These are phyloP conservation scores for Venturia nashicola DNA, from an alignment of 2,329 filamentous ascomycete genomes.

Conservation along the genomic window DNA sequence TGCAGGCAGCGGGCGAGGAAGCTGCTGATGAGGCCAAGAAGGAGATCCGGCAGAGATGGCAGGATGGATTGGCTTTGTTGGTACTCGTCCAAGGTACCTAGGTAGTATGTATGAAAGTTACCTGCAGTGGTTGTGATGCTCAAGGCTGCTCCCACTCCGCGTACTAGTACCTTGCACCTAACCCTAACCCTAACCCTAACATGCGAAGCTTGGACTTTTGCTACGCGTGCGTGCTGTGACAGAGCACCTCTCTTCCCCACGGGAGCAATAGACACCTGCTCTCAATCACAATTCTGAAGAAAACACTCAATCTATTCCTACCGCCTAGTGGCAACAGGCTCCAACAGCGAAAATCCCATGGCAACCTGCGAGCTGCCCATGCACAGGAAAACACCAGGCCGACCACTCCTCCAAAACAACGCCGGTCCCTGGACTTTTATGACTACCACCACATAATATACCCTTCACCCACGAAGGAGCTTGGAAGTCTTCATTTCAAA, in stretches of 20 bases:
- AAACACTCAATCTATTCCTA: not conserved
- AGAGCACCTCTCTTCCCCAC: not conserved
- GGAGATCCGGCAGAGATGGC: not conserved
- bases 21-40: not conserved
- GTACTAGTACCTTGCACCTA: too few relatives aligned
- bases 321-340: conserved; percentile 4
- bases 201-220: not conserved
- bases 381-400: not conserved
- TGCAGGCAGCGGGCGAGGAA: not conserved
- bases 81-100: too few relatives aligned
- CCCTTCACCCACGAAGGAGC: not conserved
- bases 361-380: not conserved
- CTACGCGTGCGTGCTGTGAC: not conserved
- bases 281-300: not conserved
- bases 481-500: conserved; percentile 2
- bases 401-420: not conserved
- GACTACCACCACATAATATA: not conserved
- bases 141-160: too few relatives aligned
- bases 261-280: not conserved
- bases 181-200: too few relatives aligned
- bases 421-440: not conserved
- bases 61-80: not conserved
- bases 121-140: too few relatives aligned
- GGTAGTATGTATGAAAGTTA: too few relatives aligned
- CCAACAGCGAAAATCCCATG: not conserved